phyloP scores from a whole-genome alignment of 129 eudicot species.

The Dittrichia graveolens region DNA sequence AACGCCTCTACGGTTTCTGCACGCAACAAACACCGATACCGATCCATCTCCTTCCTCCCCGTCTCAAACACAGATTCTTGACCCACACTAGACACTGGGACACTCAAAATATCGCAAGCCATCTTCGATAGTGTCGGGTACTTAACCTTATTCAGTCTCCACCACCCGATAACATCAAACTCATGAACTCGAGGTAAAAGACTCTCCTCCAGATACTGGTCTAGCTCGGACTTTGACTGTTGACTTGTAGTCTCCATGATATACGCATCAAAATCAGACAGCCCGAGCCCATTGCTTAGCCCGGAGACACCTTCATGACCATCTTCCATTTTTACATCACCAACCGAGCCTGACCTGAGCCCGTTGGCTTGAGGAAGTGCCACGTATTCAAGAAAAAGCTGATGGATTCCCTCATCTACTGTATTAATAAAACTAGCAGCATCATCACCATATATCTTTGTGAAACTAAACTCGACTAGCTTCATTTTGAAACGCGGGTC shows the following conservation, averaged over 20 bases:
- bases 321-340: slow-evolving; percentile 23
- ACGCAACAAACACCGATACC: slow-evolving; percentile 61
- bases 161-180: slow-evolving; percentile 80
- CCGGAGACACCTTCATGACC: slow-evolving; percentile 33
- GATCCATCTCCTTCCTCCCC: slow-evolving; percentile 55
- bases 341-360: slow-evolving; percentile 23
- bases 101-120: slow-evolving; percentile 65
- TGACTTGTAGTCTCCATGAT: slow-evolving; percentile 36
- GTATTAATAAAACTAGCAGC: slow-evolving; percentile 38
- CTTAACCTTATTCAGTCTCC: slow-evolving; percentile 62
- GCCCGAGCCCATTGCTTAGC: slow-evolving; percentile 14
- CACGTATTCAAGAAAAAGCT: slow-evolving; percentile 66
- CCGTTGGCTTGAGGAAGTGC: slow-evolving; percentile 31
- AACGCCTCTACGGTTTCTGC: slow-evolving; percentile 80
- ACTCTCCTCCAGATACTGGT: slow-evolving; percentile 28
- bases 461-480: slow-evolving; percentile 82
- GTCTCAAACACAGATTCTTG: slow-evolving; percentile 52
- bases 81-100: slow-evolving; percentile 60
- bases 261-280: slow-evolving; percentile 27
- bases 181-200: slow-evolving; percentile 29
- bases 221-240: slow-evolving; percentile 24
- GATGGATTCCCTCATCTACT: slow-evolving; percentile 61
- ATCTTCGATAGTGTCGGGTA: slow-evolving; percentile 72
- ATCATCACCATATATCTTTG: slow-evolving; percentile 70
- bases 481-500: slow-evolving; percentile 90